These are phyloP conservation scores for Aspergillus nidulans DNA, from an alignment of 495 filamentous ascomycete species.

Conservation along the genomic window DNA sequence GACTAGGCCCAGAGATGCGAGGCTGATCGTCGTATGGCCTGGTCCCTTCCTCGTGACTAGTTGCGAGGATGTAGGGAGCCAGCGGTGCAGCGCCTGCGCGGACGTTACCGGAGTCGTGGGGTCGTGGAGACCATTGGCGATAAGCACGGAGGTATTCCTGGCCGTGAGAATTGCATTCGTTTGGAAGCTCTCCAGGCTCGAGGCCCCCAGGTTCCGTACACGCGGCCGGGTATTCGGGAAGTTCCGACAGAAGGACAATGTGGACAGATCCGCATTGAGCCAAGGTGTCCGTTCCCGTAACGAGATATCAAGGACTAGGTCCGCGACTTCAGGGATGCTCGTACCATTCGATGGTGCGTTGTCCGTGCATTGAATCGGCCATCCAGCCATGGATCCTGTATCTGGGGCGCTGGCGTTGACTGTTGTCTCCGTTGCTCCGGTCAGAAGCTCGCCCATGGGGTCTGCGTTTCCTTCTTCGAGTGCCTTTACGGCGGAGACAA, in stretches of 20 bases:
- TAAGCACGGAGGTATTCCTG: neutral
- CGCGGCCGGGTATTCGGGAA: conserved; percentile 2
- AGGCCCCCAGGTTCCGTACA: neutral
- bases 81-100: neutral
- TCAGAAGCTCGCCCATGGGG: neutral
- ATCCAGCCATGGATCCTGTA: neutral
- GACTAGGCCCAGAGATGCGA: neutral
- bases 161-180: neutral
- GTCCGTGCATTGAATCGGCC: conserved; percentile 10
- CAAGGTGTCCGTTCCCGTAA: neutral
- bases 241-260: conserved; percentile 7
- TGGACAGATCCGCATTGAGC: neutral
- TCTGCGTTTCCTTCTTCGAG: conserved; percentile 1
- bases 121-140: conserved; percentile 3
- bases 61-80: conserved; percentile 2
- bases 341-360: conserved; percentile 1
- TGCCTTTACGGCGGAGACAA: neutral
- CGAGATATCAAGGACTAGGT: neutral
- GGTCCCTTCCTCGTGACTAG: neutral
- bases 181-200: neutral
- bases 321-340: neutral
- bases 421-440: neutral
- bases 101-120: neutral
- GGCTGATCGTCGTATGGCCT: conserved; percentile 7
- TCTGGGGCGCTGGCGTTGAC: neutral